Percentiles rank a stretch among this genome's conserved stretches.
These are phyloP conservation scores for Chaetothyriales sp. DNA, from an alignment of 2,329 filamentous ascomycete species.

Conservation along the genomic window DNA sequence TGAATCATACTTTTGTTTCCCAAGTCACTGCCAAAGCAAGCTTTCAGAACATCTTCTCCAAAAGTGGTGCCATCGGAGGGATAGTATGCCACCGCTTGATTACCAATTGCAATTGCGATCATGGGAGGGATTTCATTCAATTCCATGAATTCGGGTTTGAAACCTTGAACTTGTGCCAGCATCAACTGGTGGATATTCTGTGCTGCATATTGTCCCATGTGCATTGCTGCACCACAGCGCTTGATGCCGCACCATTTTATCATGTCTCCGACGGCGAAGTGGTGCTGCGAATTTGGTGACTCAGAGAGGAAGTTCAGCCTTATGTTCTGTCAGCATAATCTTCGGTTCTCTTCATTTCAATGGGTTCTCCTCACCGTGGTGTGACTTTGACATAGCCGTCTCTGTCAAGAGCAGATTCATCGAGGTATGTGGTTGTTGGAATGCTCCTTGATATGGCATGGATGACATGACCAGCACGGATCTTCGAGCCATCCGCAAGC, in stretches of 20 bases:
- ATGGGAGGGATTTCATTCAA: slow-evolving; percentile 46
- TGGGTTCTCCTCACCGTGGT: too few relatives aligned
- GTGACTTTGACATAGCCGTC: slow-evolving; percentile 54
- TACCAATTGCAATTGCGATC: slow-evolving; percentile 60
- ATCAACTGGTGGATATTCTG: slow-evolving; percentile 55
- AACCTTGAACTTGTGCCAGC: slow-evolving; percentile 26
- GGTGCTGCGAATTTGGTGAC: slow-evolving; percentile 44
- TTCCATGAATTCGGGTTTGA: slow-evolving; percentile 35
- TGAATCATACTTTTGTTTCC: slow-evolving; percentile 40
- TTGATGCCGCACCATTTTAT: slow-evolving; percentile 65
- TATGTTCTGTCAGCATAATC: too few relatives aligned
- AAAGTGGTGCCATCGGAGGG: slow-evolving; percentile 42
- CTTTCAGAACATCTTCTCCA: slow-evolving; percentile 49
- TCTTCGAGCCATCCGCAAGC: slow-evolving; percentile 46
- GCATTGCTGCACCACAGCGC: slow-evolving; percentile 62
- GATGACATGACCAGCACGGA: slow-evolving; percentile 52
- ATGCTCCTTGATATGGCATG: slow-evolving; percentile 53
- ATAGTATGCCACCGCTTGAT: slow-evolving; percentile 52
- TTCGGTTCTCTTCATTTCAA: too few relatives aligned
- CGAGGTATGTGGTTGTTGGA: slow-evolving; percentile 52
- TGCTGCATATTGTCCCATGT: slow-evolving; percentile 54
- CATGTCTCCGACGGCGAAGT: slow-evolving; percentile 60
- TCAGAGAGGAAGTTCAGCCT: slow-evolving; percentile 43
- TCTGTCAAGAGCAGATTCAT: slow-evolving; percentile 42
- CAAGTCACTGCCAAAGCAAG: slow-evolving; percentile 56